Evolutionary conservation across 2,329 filamentous ascomycete species (phyloP), one percentile per base, ranked within the genome.

Genomic region (Penicillium psychrosexuale): DNA sequence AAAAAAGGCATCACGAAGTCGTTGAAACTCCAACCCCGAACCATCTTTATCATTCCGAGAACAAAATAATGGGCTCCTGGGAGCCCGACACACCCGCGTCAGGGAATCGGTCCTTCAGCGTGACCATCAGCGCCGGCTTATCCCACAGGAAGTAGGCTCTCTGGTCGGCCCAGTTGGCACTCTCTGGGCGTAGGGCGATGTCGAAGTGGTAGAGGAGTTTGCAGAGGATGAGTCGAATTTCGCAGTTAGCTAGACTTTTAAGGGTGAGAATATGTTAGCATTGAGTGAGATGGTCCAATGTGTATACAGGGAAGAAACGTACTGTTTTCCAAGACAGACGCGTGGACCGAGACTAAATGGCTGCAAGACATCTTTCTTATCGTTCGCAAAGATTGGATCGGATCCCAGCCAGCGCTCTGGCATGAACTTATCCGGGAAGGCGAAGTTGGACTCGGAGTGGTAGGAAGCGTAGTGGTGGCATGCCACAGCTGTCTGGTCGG

Each of bases 261-360:
- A 8, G 7, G 22, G n/a, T 3, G 5, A 42, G 7, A 6, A 19
- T 8, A 6, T 9, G 8, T 49, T 12, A 48, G 22, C 30, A 17
- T 24, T 22, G 0, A 9, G 4, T n/a, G 9, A 11, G 3, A 1
- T 19, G 8, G 17, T n/a, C 3, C 3, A 17, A 9, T 17, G 3
- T 13, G 8, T 5, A 8, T 22, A 9, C 6, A 47, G 8, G 22
- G 24, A 19, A 5, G 1, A 37, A 47, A 60, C 64, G 15, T 34
- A 67, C 65, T 61, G 57, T 47, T 70, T 71, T 1, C 72, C 73
- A 17, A 71, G 62, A 47, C 75, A 77, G 19, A 61, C 64, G 19
- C 73, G 61, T 1, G 71, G 67, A 0, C 75, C 75, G 0, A 69
- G 53, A 8, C 66, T 69, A 49, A 77, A 76, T 1, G 75, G 68